These are phyloP conservation scores for Solanum appendiculatum DNA, from an alignment of 257 asterid genomes.

Conservation along the genomic window DNA sequence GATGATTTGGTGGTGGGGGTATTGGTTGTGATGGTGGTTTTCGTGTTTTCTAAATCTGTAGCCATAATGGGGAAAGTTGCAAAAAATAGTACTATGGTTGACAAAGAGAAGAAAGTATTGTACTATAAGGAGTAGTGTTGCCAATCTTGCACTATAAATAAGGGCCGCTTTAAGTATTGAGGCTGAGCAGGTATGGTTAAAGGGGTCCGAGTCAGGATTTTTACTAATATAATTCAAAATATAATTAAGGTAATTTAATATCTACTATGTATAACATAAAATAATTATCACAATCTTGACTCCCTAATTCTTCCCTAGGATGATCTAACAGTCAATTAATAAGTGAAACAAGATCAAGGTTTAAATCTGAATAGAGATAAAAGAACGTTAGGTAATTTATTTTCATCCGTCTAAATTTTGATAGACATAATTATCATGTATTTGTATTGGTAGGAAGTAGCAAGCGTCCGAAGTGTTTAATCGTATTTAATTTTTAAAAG, in stretches of 20 bases:
- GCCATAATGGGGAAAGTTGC: slow-evolving; percentile 29
- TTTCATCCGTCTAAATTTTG: neutral
- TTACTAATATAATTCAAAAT: neutral
- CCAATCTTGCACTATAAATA: neutral
- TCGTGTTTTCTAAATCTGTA: slow-evolving; percentile 19
- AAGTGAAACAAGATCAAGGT: neutral
- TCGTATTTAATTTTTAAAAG: neutral
- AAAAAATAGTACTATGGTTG: neutral
- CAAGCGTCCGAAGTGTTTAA: neutral
- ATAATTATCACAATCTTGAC: neutral
- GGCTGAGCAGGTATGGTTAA: neutral
- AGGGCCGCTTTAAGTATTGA: neutral
- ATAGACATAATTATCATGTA: too few species aligned
- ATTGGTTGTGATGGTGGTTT: slow-evolving; percentile 11
- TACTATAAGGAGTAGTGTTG: neutral
- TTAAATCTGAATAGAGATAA: neutral
- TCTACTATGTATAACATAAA: neutral
- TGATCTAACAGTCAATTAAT: neutral
- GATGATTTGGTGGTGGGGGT: slow-evolving; percentile 1
- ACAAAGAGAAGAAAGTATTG: neutral
- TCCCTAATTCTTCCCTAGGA: too few species aligned
- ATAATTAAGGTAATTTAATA: neutral
- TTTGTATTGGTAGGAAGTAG: neutral
- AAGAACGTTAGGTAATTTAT: neutral
- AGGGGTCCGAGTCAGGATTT: neutral